Evolutionary conservation across 345 rosid species (phyloP), one percentile per base, ranked within the genome.

Genomic region (Moringa oleifera): DNA sequence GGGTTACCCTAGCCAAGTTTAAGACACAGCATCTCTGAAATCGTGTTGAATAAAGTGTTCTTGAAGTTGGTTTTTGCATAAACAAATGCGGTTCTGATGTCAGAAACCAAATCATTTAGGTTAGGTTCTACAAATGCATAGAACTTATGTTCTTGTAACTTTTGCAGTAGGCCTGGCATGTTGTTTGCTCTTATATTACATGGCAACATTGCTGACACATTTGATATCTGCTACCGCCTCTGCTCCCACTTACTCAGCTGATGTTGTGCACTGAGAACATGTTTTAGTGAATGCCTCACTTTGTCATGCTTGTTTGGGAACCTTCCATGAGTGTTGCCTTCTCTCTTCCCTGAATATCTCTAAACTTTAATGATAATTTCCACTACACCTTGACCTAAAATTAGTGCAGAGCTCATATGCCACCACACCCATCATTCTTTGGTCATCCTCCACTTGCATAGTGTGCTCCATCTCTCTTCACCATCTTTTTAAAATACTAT

Each of bases 361-460:
- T 58, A 64, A 68, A 33, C 11, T 33, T 33, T 33, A 5, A 33
- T 33, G 37, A 33, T 33, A 33, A 33, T 33, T 33, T 21, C 77
- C 74, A 68, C 71, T 52, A 53, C 10, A 9, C 50, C 52, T 55
- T 46, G 70, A 53, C 66, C 65, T 64, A 15, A 37, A 68, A 60
- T 61, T 64, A 68, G 65, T 62, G 77, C 66, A 57, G 17, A 33
- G 33, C 20, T 24, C 20, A 22, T 16, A 25, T 51, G 53, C 23
- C 23, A 41, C 45, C 36, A 33, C 66, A 45, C 60, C 70, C 11
- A 67, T 62, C 67, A 45, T 67, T 58, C 69, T 75, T 45, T 4
- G 28, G 75, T 73, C 79, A 76, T 15, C 58, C 59, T 65, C 83
- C 76, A 79, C 81, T 71, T 62, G 4, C 61, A 51, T 67, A 62